Percentiles rank a stretch among this genome's conserved stretches.
Conservation (phyloP, 2,329 filamentous ascomycete genomes). For the Beauveria sp. region DNA sequence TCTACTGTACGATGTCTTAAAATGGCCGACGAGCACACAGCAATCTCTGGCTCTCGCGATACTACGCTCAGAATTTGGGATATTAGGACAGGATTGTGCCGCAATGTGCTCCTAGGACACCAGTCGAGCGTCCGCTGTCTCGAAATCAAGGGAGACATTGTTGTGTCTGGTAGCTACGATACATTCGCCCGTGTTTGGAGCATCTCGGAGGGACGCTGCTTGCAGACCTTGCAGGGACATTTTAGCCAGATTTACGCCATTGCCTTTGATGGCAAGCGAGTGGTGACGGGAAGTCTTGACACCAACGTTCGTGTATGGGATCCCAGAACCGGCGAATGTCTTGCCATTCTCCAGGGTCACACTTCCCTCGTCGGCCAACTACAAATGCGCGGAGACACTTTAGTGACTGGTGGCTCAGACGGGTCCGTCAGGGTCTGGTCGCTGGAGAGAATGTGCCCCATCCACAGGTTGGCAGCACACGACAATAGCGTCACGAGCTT, state of each 20-base stretch:
- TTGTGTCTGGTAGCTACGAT: constrained; percentile 98
- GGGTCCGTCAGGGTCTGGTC: constrained; percentile 97
- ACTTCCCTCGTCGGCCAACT: constrained; percentile 94
- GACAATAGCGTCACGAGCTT: constrained; percentile 97
- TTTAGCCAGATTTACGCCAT: constrained; percentile 99
- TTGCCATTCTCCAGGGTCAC: constrained; percentile 90
- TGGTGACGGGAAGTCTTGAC: constrained; percentile 92
- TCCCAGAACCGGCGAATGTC: constrained; percentile 72
- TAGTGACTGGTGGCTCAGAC: constrained; percentile 94
- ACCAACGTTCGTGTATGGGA: constrained; percentile 98
- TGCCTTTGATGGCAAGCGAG: constrained; percentile 87
- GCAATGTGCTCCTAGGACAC: constrained; percentile 87
- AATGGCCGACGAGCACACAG: constrained; percentile 90
- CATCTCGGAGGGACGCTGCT: constrained; percentile 87
- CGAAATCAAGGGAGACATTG: constrained; percentile 91
- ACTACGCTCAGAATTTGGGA: constrained; percentile 96
- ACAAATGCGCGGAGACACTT: constrained; percentile 88
- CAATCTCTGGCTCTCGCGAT: constrained; percentile 92
- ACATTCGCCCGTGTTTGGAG: constrained; percentile 97
- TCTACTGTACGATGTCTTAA: constrained; percentile 95
- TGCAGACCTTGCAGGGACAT: constrained; percentile 84
- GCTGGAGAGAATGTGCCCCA: constrained; percentile 78
- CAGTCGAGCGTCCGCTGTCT: constrained; percentile 92
- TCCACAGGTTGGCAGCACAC: constrained; percentile 90
- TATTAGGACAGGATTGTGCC: constrained; percentile 77